Evolutionary conservation across 305 asterid genomes (phyloP).

Genomic region (Ajuga reptans): DNA sequence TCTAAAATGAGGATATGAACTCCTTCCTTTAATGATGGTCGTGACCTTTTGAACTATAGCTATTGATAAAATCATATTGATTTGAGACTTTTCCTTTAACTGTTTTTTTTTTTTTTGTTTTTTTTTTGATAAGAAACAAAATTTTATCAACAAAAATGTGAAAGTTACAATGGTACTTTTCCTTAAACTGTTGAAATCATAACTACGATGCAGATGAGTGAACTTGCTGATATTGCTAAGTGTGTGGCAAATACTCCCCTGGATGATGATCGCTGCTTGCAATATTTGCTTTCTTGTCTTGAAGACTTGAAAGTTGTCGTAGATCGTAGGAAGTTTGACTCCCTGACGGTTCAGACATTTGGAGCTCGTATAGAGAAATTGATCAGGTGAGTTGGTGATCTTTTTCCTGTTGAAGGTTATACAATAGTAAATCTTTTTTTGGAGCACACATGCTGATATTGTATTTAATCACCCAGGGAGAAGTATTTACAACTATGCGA

Average conservation of each 20-base stretch:
- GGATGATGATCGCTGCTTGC: constrained; percentile 81
- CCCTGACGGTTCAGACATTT: constrained; percentile 95
- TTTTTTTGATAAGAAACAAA: no score
- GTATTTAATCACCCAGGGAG: constrained; percentile 53
- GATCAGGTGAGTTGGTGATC: constrained; percentile 49
- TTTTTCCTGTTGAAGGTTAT: constrained; percentile 11
- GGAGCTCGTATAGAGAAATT: constrained; percentile 97
- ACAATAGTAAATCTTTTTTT: constrained; percentile 6
- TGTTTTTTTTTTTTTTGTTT: no score
- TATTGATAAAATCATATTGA: background rate
- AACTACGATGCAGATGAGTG: constrained; percentile 64
- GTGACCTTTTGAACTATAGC: constrained; percentile 1
- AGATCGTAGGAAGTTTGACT: constrained; percentile 85
- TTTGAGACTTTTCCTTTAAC: background rate
- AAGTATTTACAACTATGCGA: constrained; percentile 92
- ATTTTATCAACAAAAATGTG: no score
- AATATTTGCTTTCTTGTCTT: constrained; percentile 86
- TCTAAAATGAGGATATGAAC: no score
- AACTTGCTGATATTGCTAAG: constrained; percentile 96
- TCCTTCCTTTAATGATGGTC: background rate
- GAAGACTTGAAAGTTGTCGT: constrained; percentile 88
- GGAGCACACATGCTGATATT: constrained; percentile 16
- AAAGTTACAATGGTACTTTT: background rate
- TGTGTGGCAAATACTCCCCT: constrained; percentile 90
- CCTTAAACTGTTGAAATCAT: constrained; percentile 7